Conservation (phyloP, 805 yeast species). For the Clavispora asparagi region DNA sequence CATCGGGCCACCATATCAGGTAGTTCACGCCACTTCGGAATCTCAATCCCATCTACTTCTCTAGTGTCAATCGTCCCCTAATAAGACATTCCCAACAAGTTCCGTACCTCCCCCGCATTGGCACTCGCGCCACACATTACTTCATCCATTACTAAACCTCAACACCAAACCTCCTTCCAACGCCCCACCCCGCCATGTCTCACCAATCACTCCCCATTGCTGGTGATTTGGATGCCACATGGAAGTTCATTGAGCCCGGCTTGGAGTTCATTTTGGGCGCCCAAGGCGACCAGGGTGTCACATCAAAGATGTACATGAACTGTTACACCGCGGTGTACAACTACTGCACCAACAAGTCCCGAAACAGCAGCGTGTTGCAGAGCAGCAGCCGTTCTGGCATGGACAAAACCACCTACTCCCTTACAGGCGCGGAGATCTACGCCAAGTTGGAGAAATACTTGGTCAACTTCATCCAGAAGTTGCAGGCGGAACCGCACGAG, state of each 20-base stretch:
- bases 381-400: slow-evolving; percentile 4
- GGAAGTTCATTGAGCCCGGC: slow-evolving; percentile 77
- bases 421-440: slow-evolving; percentile 91
- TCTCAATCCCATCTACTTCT: not conserved
- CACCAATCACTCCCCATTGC: slow-evolving; percentile 42
- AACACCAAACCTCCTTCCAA: not conserved
- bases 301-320: slow-evolving; percentile 73
- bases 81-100: not conserved
- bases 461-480: slow-evolving; percentile 47
- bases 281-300: slow-evolving; percentile 60
- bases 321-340: slow-evolving; percentile 91
- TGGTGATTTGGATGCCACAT: slow-evolving; percentile 62
- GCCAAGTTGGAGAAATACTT: slow-evolving; percentile 64
- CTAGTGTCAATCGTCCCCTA: not conserved
- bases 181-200: not conserved
- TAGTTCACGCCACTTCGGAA: not conserved
- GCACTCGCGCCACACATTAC: not conserved
- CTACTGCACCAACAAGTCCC: slow-evolving; percentile 79
- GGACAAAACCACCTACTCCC: slow-evolving; percentile 34
- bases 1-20: not conserved
- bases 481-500: slow-evolving; percentile 39
- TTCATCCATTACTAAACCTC: not conserved
- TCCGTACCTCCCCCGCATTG: not conserved
- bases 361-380: slow-evolving; percentile 27
- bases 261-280: slow-evolving; percentile 64